Base-by-base conservation (phyloP, 2,329 filamentous ascomycete genomes). In the Ambrosiella cleistominuta region DNA sequence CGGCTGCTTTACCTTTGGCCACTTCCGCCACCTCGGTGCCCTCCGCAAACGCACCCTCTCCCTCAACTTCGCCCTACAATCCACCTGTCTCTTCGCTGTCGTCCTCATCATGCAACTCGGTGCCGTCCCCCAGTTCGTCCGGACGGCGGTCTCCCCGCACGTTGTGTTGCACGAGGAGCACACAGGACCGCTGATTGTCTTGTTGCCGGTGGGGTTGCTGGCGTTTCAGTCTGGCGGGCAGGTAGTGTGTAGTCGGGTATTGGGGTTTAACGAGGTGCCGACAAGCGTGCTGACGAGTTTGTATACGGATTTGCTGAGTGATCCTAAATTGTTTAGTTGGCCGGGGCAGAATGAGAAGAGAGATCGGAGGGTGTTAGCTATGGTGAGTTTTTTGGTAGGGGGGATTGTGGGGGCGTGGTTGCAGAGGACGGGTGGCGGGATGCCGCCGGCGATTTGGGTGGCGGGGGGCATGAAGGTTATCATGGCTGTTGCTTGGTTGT, bases 281-380 rank as follows among this genome's bases (percentile, higher is more conserved):
- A 75, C 76, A 0, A 76, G 74, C 53, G 77, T 80, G 8, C 64
- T 79, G 44, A 80, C 77, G n/a, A 75, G 72, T 58, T 67, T 76
- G 44, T 76, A 78, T 63, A 76, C 73, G 64, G 77, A 79, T 63
- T 63, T 79, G 27, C 70, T 76, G 63, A 74, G 72, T 15, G 77
- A 80, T 63, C 72, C 72, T 2, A 67, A 71, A 42, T 65, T 78
- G 11, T 69, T 77, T n/a, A 68, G 70, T 1, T 63, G 61, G 13
- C 60, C 64, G 15, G 62, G 61, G 50, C 68, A 72, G 11, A 79
- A 79, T 61, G 68, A 70, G 13, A 75, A 77, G 66, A 67, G 77
- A 42, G 75, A 79, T 65, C 68, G 77, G 7, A 66, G 77, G 7
- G 66, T 74, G 19, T 64, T 66, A 0, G 71, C 72, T 27, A 72